Evolutionary conservation across 345 rosid species (phyloP).

Genomic region (Trapa incisa): DNA sequence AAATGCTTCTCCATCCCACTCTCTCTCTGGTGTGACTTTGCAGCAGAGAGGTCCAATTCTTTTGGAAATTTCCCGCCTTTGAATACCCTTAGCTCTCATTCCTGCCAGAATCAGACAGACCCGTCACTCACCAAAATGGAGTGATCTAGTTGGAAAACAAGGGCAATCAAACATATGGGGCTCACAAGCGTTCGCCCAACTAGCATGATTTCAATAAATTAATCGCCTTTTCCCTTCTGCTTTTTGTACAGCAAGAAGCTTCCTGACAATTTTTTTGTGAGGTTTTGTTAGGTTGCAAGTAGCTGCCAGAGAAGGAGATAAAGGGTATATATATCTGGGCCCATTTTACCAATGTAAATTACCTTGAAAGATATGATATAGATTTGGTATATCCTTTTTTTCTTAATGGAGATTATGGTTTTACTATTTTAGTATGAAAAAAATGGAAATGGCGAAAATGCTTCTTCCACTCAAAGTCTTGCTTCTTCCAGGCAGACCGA

Average conservation of each 20-base stretch:
- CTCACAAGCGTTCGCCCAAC: background rate
- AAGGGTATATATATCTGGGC: background rate
- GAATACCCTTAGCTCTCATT: too few relatives aligned
- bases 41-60: background rate
- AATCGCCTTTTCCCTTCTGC: background rate
- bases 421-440: too few relatives aligned
- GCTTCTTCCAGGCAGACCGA: background rate
- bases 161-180: background rate
- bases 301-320: background rate
- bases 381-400: too few relatives aligned
- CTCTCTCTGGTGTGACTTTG: background rate
- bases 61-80: slow-evolving; percentile 10
- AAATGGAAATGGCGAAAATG: too few relatives aligned
- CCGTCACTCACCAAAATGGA: too few relatives aligned
- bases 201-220: background rate
- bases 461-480: background rate
- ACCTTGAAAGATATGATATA: too few relatives aligned
- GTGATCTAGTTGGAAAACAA: background rate
- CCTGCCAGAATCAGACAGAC: too few relatives aligned
- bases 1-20: too few relatives aligned
- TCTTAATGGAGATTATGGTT: too few relatives aligned
- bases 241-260: background rate
- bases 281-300: background rate
- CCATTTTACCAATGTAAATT: too few relatives aligned
- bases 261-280: background rate